These are phyloP conservation scores for Gaultheria prostrata DNA, from an alignment of 148 eudicot genomes.

Conservation along the genomic window DNA sequence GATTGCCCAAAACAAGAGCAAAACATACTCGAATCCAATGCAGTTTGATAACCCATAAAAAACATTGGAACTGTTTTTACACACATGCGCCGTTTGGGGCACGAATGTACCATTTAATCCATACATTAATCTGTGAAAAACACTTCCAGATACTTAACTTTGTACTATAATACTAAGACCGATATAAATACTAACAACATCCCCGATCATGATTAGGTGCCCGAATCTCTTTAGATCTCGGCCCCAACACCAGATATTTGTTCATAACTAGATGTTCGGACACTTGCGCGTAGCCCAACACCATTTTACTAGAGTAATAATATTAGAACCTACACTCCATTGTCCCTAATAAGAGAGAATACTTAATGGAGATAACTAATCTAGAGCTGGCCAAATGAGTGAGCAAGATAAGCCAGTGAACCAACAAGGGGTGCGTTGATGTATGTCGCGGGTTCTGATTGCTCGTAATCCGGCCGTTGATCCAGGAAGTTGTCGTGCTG, in stretches of 20 bases:
- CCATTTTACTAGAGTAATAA: not conserved
- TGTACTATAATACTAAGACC: too few species aligned
- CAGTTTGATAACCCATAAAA: not conserved
- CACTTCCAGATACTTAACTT: not conserved
- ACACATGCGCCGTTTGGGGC: not conserved
- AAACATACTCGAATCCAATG: not conserved
- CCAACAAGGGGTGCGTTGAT: constrained; percentile 81
- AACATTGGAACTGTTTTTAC: not conserved
- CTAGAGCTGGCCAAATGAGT: constrained; percentile 81
- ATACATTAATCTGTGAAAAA: not conserved
- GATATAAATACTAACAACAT: not conserved
- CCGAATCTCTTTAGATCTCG: constrained; percentile 21
- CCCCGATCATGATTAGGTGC: constrained; percentile 30
- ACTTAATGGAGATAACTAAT: not conserved
- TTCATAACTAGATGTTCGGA: too few species aligned
- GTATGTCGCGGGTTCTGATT: constrained; percentile 77
- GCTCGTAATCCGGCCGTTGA: constrained; percentile 67
- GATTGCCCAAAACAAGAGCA: not conserved
- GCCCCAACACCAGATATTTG: not conserved
- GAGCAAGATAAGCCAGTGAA: constrained; percentile 74
- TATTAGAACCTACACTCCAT: not conserved
- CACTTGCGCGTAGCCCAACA: not conserved
- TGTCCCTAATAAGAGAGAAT: not conserved
- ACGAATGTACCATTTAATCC: not conserved
- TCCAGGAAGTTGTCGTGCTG: constrained; percentile 59